These are phyloP conservation scores for Rubia yunnanensis DNA, from an alignment of 257 asterid species.

Conservation along the genomic window DNA sequence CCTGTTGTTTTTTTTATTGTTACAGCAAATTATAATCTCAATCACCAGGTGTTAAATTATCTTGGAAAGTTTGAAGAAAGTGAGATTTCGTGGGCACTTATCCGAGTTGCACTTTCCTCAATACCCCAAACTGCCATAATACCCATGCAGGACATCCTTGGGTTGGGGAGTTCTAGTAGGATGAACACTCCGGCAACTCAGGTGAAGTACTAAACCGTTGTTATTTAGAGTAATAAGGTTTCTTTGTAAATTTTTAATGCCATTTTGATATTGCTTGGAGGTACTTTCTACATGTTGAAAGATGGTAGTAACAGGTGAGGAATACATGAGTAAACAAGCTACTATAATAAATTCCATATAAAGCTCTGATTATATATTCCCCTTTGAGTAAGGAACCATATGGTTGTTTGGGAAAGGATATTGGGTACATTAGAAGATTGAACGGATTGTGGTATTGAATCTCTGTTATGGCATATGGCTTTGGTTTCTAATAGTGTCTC, in stretches of 20 bases:
- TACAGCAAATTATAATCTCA: slow-evolving; percentile 11
- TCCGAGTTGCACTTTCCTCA: slow-evolving; percentile 73
- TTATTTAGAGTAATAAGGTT: neutral
- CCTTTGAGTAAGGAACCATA: neutral
- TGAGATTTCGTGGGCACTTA: slow-evolving; percentile 81
- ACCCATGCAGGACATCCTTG: slow-evolving; percentile 94
- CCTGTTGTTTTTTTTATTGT: neutral
- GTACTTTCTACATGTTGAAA: neutral
- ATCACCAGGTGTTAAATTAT: slow-evolving; percentile 58
- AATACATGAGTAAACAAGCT: neutral
- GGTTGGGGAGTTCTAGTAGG: slow-evolving; percentile 81
- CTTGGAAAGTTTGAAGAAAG: slow-evolving; percentile 47
- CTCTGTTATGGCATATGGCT: neutral
- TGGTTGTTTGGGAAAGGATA: neutral
- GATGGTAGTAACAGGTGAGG: neutral
- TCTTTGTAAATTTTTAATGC: neutral
- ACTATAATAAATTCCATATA: neutral
- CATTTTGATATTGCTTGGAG: neutral
- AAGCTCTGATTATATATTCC: neutral
- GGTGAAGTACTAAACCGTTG: slow-evolving; percentile 26
- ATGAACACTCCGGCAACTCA: slow-evolving; percentile 95
- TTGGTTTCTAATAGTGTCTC: neutral
- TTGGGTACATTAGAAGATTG: neutral
- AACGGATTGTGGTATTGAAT: neutral
- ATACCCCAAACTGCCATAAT: slow-evolving; percentile 77